Base-by-base conservation (phyloP, 768 basidiomycete genomes). In the Crepidotus variabilis region DNA sequence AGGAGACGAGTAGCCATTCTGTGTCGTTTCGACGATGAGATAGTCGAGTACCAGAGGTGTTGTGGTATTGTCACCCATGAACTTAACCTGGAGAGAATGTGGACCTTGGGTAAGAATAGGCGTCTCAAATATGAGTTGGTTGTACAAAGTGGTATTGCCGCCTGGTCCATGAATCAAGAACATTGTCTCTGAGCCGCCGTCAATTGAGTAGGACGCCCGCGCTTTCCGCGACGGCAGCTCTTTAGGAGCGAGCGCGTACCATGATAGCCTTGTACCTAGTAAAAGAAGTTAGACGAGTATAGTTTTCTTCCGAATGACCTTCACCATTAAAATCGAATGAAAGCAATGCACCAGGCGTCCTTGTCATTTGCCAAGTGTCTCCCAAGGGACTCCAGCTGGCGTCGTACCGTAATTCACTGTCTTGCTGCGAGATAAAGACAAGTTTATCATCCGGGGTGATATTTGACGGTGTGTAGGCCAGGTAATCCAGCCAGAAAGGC, bases 401-500 rank as follows among this genome's bases (percentile, higher is more conserved):
- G 49, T 63, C 62, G 48, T 64, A 67, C 1, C 34, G 49, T 23
- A 69, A 58, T 16, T 47, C 52, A 11, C 58, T 55, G 49, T 69
- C 65, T 2, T 21, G 36, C 11, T 57, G 32, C 20, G 62, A 56
- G 10, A 68, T 35, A 8, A 53, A 35, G 13, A 67, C 43, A 5
- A 64, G 45, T 16, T 59, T 59, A 18, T 58, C 51, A 20, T 60
- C 52, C 35, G 49, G 58, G 18, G 56, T 47, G 6, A 52, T 58
- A 32, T 50, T 57, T 6, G 64, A 65, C 0, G 70, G 69, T 8
- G 60, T 61, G 50, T 69, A 71, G 1, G 39, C 24, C n/a, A 73
- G 54, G n/a, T 66, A 64, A 54, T 73, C 72, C 18, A 71, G 57
- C 57, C 63, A 71, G 60, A 73, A 71, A 2, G 60, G 43, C 36